Percentiles rank a stretch among this genome's conserved stretches.
These are phyloP conservation scores for Starmerella stigmatis DNA, from an alignment of 805 yeast genomes.

Conservation along the genomic window DNA sequence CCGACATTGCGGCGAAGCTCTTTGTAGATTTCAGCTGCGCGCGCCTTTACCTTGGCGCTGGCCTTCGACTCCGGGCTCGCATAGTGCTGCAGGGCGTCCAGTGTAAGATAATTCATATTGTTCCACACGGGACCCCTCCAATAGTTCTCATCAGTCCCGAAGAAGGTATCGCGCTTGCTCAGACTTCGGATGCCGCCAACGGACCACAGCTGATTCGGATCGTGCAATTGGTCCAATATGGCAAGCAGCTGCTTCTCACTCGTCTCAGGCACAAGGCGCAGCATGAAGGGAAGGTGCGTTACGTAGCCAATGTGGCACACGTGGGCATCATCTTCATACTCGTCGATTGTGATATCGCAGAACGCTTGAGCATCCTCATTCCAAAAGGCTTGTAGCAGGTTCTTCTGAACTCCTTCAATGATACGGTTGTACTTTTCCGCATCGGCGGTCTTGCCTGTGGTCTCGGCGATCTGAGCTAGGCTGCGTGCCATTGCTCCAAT, in stretches of 20 bases:
- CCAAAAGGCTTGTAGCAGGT: constrained; percentile 76
- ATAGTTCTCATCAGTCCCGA: constrained; percentile 76
- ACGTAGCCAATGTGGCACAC: constrained; percentile 90
- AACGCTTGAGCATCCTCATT: constrained; percentile 50
- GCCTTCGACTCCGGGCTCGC: constrained; percentile 29
- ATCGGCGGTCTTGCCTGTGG: constrained; percentile 52
- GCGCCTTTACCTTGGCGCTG: constrained; percentile 25
- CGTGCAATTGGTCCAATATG: constrained; percentile 48
- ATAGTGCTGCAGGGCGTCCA: constrained; percentile 61
- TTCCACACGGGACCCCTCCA: constrained; percentile 96
- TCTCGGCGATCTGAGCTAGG: constrained; percentile 59
- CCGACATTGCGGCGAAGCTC: constrained; percentile 58
- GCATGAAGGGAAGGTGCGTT: constrained; percentile 71
- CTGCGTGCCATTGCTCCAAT: constrained; percentile 84
- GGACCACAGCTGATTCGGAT: constrained; percentile 68
- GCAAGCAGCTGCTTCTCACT: constrained; percentile 40
- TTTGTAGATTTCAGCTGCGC: constrained; percentile 44
- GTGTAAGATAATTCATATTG: constrained; percentile 71
- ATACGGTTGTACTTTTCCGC: constrained; percentile 42
- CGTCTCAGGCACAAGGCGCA: constrained; percentile 46
- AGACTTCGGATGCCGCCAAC: constrained; percentile 72
- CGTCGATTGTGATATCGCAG: constrained; percentile 76
- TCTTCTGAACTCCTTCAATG: constrained; percentile 47
- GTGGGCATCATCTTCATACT: constrained; percentile 49
- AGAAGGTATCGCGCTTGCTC: constrained; percentile 53